Percentiles rank a stretch among this genome's conserved stretches.
Evolutionary conservation across 2,329 filamentous ascomycete species (phyloP).

Genomic region (Fusarium oligoseptatum): DNA sequence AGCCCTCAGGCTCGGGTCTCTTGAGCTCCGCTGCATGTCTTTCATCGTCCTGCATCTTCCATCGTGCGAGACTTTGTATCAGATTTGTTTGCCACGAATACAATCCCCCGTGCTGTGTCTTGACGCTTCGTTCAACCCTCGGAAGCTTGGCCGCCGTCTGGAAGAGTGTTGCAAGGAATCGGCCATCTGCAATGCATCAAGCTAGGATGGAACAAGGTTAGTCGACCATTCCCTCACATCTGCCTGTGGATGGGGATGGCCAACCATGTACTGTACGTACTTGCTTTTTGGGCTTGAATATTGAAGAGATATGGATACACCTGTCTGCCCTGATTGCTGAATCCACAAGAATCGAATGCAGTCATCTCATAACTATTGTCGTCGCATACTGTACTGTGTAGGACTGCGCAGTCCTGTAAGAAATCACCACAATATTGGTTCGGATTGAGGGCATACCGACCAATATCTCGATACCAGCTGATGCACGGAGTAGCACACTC

Average conservation of each 20-base stretch:
- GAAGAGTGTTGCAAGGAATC: conserved; percentile 21
- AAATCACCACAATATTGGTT: neutral
- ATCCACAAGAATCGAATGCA: neutral
- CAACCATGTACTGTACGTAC: neutral
- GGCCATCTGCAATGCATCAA: conserved; percentile 16
- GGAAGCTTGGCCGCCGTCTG: conserved; percentile 11
- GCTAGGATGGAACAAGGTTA: conserved; percentile 28
- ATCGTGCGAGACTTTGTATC: conserved; percentile 7
- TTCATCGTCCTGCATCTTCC: conserved; percentile 3
- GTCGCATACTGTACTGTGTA: neutral
- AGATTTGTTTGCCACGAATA: conserved; percentile 5
- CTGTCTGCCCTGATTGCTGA: neutral
- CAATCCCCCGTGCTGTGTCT: conserved; percentile 10
- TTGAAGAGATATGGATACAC: neutral
- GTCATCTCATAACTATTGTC: neutral
- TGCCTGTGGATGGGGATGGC: conserved; percentile 14
- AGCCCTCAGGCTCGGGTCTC: conserved; percentile 6
- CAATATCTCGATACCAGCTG: conserved; percentile 11
- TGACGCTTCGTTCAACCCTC: conserved; percentile 11
- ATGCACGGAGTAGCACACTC: neutral
- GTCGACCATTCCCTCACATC: conserved; percentile 14
- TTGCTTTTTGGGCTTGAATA: conserved; percentile 25
- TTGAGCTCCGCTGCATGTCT: conserved; percentile 26
- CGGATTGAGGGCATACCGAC: neutral
- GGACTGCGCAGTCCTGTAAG: neutral